phyloP scores from a whole-genome alignment of 176 grass and related monocot genomes.

The Carex myosuroides region DNA sequence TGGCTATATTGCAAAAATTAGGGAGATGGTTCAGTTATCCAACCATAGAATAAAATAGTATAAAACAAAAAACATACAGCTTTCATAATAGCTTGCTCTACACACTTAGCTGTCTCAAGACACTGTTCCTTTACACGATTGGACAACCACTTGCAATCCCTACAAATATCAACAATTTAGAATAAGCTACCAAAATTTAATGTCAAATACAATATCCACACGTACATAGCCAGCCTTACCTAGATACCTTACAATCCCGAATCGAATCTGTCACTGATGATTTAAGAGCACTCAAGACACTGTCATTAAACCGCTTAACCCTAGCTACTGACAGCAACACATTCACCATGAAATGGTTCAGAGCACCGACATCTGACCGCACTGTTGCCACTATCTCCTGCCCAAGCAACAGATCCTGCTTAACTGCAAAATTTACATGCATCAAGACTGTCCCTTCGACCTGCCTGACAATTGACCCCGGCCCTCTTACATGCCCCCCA shows the following conservation, averaged over 20 bases:
- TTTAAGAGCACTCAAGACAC: constrained; percentile 39
- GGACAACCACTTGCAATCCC: constrained; percentile 73
- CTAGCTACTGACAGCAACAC: constrained; percentile 70
- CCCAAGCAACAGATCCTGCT: constrained; percentile 74
- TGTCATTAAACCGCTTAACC: constrained; percentile 55
- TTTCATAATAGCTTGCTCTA: constrained; percentile 71
- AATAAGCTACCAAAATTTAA: constrained; percentile 24
- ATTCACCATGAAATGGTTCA: constrained; percentile 61
- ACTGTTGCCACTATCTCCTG: constrained; percentile 56
- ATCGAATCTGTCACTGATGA: constrained; percentile 32
- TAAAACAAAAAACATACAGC: constrained; percentile 40
- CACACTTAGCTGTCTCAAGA: constrained; percentile 28
- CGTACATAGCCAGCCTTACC: constrained; percentile 28
- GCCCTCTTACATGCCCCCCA: constrained; percentile 31
- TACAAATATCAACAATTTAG: constrained; percentile 15
- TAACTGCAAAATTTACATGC: constrained; percentile 78
- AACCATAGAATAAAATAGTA: constrained; percentile 14
- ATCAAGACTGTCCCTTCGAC: constrained; percentile 74
- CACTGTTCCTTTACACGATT: constrained; percentile 53
- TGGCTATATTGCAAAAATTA: not conserved
- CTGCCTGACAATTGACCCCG: constrained; percentile 56
- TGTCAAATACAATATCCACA: not conserved
- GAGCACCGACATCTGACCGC: constrained; percentile 41
- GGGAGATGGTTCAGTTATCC: not conserved
- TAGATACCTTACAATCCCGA: constrained; percentile 44